phyloP scores from a whole-genome alignment of 1,139 yeast species.

The Sugiyamaella grinbergsii region DNA sequence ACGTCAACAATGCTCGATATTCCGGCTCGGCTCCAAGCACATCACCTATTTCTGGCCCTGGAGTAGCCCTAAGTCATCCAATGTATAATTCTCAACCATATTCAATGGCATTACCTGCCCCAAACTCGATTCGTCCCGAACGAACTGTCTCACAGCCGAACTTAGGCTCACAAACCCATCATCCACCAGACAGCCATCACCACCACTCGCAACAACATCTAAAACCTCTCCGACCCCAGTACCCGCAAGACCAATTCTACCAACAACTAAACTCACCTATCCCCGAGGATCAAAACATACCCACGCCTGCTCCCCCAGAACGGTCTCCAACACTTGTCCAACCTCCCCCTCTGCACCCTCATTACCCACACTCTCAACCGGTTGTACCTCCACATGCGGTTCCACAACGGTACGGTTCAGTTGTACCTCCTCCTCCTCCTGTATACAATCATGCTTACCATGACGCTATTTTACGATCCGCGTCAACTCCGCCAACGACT shows the following conservation, averaged over 20 bases:
- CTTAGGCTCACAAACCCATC: not conserved
- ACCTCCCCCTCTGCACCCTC: slow-evolving; percentile 22
- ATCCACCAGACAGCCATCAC: not conserved
- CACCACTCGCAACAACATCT: not conserved
- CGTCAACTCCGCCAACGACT: slow-evolving; percentile 32
- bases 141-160: slow-evolving; percentile 14
- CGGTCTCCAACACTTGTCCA: slow-evolving; percentile 21
- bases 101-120: slow-evolving; percentile 1
- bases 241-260: not conserved
- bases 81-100: slow-evolving; percentile 13
- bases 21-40: not conserved
- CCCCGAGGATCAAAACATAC: too few species aligned
- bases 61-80: not conserved
- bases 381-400: slow-evolving; percentile 12
- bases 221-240: not conserved
- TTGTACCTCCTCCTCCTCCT: slow-evolving; percentile 21
- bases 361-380: slow-evolving; percentile 18
- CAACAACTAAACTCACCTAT: slow-evolving; percentile 7
- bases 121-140: slow-evolving; percentile 8
- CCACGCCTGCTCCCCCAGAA: too few species aligned
- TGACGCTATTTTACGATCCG: slow-evolving; percentile 29
- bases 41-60: not conserved
- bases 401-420: slow-evolving; percentile 21
- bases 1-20: slow-evolving; percentile 30
- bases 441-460: slow-evolving; percentile 22